Evolutionary conservation across 148 eudicot genomes (phyloP).

Genomic region (Mesembryanthemum crystallinum): DNA sequence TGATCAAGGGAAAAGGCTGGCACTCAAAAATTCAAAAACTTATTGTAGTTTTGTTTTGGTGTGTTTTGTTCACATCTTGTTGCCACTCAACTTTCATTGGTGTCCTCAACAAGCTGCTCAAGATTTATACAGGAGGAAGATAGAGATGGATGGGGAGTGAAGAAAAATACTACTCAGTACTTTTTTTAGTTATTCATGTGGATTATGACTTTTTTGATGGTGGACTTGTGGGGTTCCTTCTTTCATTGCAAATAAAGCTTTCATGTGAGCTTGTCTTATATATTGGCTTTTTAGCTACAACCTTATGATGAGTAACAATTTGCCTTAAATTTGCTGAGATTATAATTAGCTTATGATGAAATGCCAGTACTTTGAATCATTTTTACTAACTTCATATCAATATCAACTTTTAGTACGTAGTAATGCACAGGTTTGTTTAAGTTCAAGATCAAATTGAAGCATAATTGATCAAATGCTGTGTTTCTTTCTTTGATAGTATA

Average conservation of each 20-base stretch:
- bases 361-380: not conserved
- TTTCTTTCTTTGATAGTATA: no score
- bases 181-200: not conserved
- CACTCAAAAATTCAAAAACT: not conserved
- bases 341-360: not conserved
- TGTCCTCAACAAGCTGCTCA: not conserved
- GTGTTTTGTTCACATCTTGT: not conserved
- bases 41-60: not conserved
- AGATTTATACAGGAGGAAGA: not conserved
- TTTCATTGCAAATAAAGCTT: not conserved
- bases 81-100: not conserved
- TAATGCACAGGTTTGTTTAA: no score
- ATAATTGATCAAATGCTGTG: no score
- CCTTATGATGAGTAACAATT: not conserved
- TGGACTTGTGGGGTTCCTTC: not conserved
- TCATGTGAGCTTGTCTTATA: conserved; percentile 10
- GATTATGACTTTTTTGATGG: not conserved
- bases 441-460: no score
- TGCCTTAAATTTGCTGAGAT: not conserved
- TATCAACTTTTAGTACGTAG: not conserved
- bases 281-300: not conserved
- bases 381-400: not conserved
- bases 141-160: not conserved
- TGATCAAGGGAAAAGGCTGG: not conserved
- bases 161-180: not conserved